phyloP scores from a whole-genome alignment of 2,329 filamentous ascomycete genomes.

The Eutypa lata region DNA sequence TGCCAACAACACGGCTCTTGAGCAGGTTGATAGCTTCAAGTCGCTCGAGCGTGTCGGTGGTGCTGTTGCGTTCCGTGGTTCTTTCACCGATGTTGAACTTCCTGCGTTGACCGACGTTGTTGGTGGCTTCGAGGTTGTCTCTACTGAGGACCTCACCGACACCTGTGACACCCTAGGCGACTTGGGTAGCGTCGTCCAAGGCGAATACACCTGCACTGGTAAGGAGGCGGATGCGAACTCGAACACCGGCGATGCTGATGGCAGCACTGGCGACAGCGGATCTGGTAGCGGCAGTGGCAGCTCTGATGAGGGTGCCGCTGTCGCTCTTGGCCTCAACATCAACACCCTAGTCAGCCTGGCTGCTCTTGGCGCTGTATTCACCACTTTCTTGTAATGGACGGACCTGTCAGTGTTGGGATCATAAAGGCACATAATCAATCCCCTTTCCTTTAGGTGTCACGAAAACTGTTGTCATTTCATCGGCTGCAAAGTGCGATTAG shows the following conservation, averaged over 20 bases:
- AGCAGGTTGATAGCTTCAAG: constrained; percentile 63
- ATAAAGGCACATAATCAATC: constrained; percentile 17
- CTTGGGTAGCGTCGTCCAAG: constrained; percentile 44
- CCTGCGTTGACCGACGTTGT: constrained; percentile 64
- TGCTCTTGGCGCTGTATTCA: constrained; percentile 41
- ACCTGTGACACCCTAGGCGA: constrained; percentile 55
- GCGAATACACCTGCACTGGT: constrained; percentile 47
- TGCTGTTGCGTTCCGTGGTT: constrained; percentile 81
- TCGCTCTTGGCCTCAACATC: constrained; percentile 45
- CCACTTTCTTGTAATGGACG: constrained; percentile 49
- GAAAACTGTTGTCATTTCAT: constrained; percentile 29
- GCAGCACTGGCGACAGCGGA: constrained; percentile 11
- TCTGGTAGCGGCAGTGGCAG: constrained; percentile 20
- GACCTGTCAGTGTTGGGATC: constrained; percentile 9
- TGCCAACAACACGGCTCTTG: constrained; percentile 79
- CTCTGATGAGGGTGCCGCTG: constrained; percentile 38
- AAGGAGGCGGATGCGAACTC: constrained; percentile 52
- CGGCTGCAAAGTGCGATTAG: constrained; percentile 19
- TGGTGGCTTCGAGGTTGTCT: constrained; percentile 69
- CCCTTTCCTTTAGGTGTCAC: constrained; percentile 24
- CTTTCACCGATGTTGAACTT: constrained; percentile 71
- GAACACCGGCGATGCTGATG: constrained; percentile 33
- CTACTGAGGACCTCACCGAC: constrained; percentile 56
- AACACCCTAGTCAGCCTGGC: constrained; percentile 44
- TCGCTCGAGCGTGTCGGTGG: constrained; percentile 68